Percentiles rank a stretch among this genome's conserved stretches.
phyloP scores from a whole-genome alignment of 139 green algal species.

The Closterium sp. region DNA sequence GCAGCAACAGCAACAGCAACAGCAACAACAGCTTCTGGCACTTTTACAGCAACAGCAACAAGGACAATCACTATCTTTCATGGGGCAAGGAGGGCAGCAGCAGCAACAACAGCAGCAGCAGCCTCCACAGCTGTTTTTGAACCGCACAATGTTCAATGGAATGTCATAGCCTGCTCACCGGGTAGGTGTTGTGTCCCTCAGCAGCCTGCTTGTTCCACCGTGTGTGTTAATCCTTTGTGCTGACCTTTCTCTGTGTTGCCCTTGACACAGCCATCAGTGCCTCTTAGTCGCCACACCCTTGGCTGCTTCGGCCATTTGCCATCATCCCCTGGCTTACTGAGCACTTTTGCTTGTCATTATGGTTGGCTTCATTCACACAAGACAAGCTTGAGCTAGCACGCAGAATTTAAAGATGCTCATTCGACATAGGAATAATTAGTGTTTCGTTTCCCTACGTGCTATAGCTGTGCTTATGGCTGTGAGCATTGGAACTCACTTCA shows the following conservation, averaged over 20 bases:
- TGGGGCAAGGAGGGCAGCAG: not conserved
- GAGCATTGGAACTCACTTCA: too few relatives aligned
- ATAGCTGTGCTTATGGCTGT: not conserved
- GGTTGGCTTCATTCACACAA: not conserved
- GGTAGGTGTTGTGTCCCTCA: not conserved
- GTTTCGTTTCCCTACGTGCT: not conserved
- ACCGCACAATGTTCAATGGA: not conserved
- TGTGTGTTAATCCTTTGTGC: not conserved
- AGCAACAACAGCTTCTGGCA: constrained; percentile 10
- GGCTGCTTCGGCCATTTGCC: not conserved
- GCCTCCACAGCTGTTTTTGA: not conserved
- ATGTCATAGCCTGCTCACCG: not conserved
- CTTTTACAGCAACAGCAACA: not conserved
- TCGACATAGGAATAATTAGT: not conserved
- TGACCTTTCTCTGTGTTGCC: not conserved
- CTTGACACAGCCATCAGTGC: not conserved
- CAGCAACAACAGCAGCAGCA: not conserved
- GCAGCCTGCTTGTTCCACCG: not conserved
- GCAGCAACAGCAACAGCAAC: constrained; percentile 6
- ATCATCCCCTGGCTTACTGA: not conserved
- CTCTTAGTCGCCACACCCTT: not conserved
- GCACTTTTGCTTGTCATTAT: not conserved
- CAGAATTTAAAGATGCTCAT: not conserved
- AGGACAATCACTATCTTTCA: not conserved
- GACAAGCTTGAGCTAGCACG: not conserved